Evolutionary conservation across 352 stramenopile species (phyloP).

Genomic region (Globisporangium nagaii): DNA sequence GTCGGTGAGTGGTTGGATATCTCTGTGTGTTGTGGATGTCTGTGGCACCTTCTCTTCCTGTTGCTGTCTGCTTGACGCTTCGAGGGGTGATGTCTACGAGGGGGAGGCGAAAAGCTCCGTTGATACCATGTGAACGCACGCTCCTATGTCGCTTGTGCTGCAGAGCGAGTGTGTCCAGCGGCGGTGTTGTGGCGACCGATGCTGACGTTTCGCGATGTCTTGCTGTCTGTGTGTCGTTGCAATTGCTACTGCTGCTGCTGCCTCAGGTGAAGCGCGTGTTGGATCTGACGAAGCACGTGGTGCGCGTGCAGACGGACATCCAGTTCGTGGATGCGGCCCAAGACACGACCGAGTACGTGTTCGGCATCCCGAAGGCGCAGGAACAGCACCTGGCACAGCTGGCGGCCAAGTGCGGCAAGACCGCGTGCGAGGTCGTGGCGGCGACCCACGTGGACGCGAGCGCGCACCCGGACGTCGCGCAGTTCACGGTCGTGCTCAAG

Average conservation of each 20-base stretch:
- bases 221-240: too few relatives aligned
- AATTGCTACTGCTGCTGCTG: background rate
- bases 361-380: conserved; percentile 56
- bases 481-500: conserved; percentile 74
- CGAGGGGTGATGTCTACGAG: too few relatives aligned
- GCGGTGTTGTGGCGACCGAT: background rate
- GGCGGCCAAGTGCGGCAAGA: conserved; percentile 71
- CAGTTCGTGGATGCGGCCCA: conserved; percentile 60
- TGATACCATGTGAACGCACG: too few relatives aligned
- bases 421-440: conserved; percentile 54
- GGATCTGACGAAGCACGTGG: conserved; percentile 80
- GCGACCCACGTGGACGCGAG: conserved; percentile 22
- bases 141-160: too few relatives aligned
- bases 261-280: conserved; percentile 75
- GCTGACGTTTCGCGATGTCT: background rate
- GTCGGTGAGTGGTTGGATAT: conserved; percentile 26
- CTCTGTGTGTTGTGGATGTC: background rate
- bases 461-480: conserved; percentile 28
- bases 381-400: conserved; percentile 51
- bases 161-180: too few relatives aligned
- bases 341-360: conserved; percentile 50
- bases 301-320: conserved; percentile 70
- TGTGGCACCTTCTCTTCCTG: too few relatives aligned
- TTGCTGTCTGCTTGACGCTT: too few relatives aligned
- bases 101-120: too few relatives aligned